Conservation (phyloP, 345 rosid species). For the Syzygium aromaticum region DNA sequence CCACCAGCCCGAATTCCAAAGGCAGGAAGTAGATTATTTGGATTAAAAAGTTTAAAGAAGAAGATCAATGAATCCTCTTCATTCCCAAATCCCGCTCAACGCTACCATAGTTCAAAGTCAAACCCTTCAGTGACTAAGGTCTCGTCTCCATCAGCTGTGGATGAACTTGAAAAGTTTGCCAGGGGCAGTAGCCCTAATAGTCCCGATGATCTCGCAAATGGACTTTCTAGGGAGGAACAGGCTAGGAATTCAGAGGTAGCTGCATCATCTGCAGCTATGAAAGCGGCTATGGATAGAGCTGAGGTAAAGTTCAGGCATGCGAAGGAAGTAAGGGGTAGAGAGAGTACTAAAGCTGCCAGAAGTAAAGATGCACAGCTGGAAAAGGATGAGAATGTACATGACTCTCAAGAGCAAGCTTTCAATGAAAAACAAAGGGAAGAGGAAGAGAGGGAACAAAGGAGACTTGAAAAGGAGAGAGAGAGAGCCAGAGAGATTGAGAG, state of each 20-base stretch:
- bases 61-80: constrained; percentile 8
- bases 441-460: constrained; percentile 35
- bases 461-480: constrained; percentile 17
- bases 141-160: constrained; percentile 16
- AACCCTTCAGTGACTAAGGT: constrained; percentile 6
- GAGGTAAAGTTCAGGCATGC: constrained; percentile 35
- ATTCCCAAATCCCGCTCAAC: not conserved
- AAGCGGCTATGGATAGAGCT: constrained; percentile 44
- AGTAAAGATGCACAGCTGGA: constrained; percentile 19
- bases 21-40: not conserved
- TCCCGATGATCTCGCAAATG: constrained; percentile 14
- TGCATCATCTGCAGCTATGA: constrained; percentile 33
- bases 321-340: constrained; percentile 25
- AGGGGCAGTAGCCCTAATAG: constrained; percentile 9
- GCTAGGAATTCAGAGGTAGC: constrained; percentile 27
- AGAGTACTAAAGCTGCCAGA: constrained; percentile 24
- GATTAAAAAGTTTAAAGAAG: constrained; percentile 1
- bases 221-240: constrained; percentile 19
- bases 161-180: constrained; percentile 25
- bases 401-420: constrained; percentile 18
- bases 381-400: constrained; percentile 18
- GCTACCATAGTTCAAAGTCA: constrained; percentile 1
- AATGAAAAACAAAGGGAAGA: constrained; percentile 27
- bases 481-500: constrained; percentile 25
- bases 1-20: constrained; percentile 11